Evolutionary conservation across 1,284 basidiomycete species (phyloP).

Genomic region (Leccinum fallax): DNA sequence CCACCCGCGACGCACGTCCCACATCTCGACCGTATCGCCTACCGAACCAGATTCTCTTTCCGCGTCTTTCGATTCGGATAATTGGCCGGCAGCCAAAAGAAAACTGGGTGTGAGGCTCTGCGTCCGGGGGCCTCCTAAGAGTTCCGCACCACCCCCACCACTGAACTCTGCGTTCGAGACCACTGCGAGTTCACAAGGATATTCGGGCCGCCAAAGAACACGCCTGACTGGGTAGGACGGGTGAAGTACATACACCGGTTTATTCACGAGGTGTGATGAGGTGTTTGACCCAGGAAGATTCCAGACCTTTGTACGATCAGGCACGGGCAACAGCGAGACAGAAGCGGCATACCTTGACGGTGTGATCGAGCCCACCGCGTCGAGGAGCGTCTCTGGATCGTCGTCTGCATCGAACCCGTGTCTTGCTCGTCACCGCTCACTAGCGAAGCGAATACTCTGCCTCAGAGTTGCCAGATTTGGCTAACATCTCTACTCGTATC

Average conservation of each 20-base stretch:
- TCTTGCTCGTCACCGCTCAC: conserved; percentile 1
- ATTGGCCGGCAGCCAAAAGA: conserved; percentile 11
- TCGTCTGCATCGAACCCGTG: conserved; percentile 1
- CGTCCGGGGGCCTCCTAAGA: conserved; percentile 34
- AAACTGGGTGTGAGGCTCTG: conserved; percentile 29
- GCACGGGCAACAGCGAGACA: not conserved
- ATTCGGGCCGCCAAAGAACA: conserved; percentile 78
- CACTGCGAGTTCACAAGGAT: conserved; percentile 78
- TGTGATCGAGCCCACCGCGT: conserved; percentile 73
- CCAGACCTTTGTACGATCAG: conserved; percentile 61
- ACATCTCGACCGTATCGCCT: conserved; percentile 76
- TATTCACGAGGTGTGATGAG: conserved; percentile 54
- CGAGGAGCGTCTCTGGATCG: conserved; percentile 31
- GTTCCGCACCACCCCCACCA: conserved; percentile 29
- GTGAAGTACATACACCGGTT: conserved; percentile 73
- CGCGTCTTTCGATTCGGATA: conserved; percentile 18
- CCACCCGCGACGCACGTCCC: conserved; percentile 84
- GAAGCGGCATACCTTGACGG: conserved; percentile 62
- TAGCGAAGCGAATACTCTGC: not conserved
- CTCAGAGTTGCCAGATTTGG: conserved; percentile 18
- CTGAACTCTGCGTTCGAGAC: conserved; percentile 68
- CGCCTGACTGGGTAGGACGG: conserved; percentile 75
- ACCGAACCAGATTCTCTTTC: conserved; percentile 30
- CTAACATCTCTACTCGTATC: not conserved
- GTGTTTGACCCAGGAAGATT: conserved; percentile 59